A percentile compares a stretch with the other conserved stretches of the same genome.
Conservation (phyloP, 306 rosid genomes). For the Malus orientalis region DNA sequence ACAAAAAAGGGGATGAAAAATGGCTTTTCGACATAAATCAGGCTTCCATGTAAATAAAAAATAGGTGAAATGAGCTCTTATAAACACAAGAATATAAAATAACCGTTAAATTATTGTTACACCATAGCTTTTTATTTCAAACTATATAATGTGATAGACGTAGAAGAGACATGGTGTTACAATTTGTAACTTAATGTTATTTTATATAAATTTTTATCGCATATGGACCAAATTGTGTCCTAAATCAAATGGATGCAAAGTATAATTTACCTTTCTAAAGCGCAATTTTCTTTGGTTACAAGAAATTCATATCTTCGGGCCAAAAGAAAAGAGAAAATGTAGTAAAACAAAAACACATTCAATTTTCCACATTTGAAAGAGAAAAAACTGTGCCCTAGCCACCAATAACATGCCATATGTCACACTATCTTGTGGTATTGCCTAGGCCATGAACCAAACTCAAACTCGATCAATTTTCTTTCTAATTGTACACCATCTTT, state of each 20-base stretch:
- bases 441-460: not conserved
- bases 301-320: not conserved
- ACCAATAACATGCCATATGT: not conserved
- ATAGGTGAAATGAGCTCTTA: not conserved
- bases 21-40: too few species aligned
- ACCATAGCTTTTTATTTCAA: too few species aligned
- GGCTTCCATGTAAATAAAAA: too few species aligned
- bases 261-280: not conserved
- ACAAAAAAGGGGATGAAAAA: too few species aligned
- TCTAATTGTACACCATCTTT: not conserved
- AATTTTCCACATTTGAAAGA: not conserved
- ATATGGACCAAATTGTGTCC: not conserved
- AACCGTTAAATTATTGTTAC: too few species aligned
- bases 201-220: not conserved
- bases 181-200: not conserved
- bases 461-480: not conserved
- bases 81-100: not conserved
- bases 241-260: not conserved
- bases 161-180: too few species aligned
- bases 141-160: too few species aligned
- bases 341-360: not conserved
- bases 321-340: not conserved
- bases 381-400: not conserved
- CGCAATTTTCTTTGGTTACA: not conserved
- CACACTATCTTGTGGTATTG: not conserved